Evolutionary conservation across 352 stramenopile species (phyloP), one percentile per base, ranked within the genome.

Genomic region (Phytophthora citrophthora): DNA sequence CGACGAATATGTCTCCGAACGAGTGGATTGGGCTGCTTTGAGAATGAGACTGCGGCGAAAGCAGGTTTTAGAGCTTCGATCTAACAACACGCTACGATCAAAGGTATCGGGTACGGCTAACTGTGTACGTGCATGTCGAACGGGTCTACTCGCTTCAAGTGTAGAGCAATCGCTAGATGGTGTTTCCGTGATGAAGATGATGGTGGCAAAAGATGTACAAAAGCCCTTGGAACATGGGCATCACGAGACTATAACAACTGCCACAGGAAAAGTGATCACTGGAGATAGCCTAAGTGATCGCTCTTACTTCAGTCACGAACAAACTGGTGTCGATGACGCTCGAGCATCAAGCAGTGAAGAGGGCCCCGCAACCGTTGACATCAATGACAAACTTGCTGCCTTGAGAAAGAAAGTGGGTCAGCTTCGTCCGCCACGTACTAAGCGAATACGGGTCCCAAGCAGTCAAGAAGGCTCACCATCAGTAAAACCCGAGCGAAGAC

Each of bases 341-440:
- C 2, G 29, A 24, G 20, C 15, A 63, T 45, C 31, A 16, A 52
- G 4, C 20, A 58, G 54, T 16, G 59, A 58, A 16, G 49, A 59
- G 3, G 24, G 11, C 13, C 11, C 40, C 16, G 41, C 49, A 44
- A 54, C 47, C 4, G 68, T 82, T 10, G 64, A 85, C 3, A 76
- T 87, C 12, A 54, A 70, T 2, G 74, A 81, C 5, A 92, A 90
- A 27, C 54, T 94, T 16, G 59, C 70, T 41, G 62, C 74, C 2
- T 67, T 94, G 23, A 91, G 88, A 65, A 72, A 74, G 43, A 93
- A 90, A 68, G 72, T 81, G 3, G 73, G 68, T 29, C 61, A 85
- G 15, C 44, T 89, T 15, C 73, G 75, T 5, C 81, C 75, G 6
- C 56, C 70, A n/a, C 86, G 77, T 50, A 53, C 57, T 4, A 88